phyloP scores from a whole-genome alignment of 169 alveolate species.

The Toxoplasma gondii region DNA sequence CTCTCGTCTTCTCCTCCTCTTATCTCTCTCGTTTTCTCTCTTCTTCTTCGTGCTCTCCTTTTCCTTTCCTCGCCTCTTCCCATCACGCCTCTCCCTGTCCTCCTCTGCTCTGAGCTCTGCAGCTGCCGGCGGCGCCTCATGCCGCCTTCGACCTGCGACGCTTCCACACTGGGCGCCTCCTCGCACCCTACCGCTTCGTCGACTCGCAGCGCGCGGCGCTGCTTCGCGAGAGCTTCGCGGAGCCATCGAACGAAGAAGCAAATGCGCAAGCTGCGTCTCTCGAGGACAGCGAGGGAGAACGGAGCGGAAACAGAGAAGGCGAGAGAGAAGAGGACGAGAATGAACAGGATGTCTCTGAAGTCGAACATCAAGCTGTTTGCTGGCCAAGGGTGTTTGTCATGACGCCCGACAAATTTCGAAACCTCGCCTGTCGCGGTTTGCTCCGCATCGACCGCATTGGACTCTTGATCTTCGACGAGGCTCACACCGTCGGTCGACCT shows the following conservation, averaged over 20 bases:
- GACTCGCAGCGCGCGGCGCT: background rate
- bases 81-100: too few relatives aligned
- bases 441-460: constrained; percentile 11
- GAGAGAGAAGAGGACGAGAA: background rate
- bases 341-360: background rate
- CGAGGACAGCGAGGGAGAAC: background rate
- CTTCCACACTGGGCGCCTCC: background rate
- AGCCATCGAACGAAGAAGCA: too few relatives aligned
- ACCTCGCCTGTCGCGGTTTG: background rate
- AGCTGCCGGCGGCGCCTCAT: background rate
- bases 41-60: background rate
- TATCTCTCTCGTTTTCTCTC: background rate
- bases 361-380: background rate
- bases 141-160: background rate
- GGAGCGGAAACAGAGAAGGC: background rate
- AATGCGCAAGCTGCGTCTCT: background rate
- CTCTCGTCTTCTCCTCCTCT: background rate
- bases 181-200: background rate
- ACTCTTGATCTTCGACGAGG: constrained; percentile 6
- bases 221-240: too few relatives aligned
- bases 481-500: background rate
- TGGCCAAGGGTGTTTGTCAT: constrained; percentile 2
- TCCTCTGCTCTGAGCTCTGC: too few relatives aligned
- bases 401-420: constrained; percentile 1
- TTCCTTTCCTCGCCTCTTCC: background rate